These are phyloP conservation scores for Fusarium pseudograminearum DNA, from an alignment of 2,329 filamentous ascomycete genomes.

Conservation along the genomic window DNA sequence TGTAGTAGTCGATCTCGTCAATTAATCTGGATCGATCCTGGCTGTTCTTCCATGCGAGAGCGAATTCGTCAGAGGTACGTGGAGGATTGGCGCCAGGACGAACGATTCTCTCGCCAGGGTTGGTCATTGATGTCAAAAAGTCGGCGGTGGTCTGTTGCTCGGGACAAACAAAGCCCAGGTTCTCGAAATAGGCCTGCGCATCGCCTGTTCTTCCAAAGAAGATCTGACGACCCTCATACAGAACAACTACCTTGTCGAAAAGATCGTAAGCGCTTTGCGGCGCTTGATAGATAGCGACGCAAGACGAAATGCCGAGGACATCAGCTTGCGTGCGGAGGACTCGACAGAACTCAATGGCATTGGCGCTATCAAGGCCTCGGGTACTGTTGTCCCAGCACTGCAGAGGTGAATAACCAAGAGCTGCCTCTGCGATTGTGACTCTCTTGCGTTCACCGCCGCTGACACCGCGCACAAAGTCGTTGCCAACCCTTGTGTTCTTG, in stretches of 20 bases:
- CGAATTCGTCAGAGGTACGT: slow-evolving; percentile 53
- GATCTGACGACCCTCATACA: slow-evolving; percentile 76
- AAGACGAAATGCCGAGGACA: slow-evolving; percentile 67
- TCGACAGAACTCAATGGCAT: slow-evolving; percentile 74
- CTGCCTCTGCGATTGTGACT: slow-evolving; percentile 53
- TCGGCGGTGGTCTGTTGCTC: slow-evolving; percentile 73
- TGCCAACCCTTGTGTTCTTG: slow-evolving; percentile 74
- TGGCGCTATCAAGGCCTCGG: slow-evolving; percentile 72
- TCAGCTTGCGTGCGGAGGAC: slow-evolving; percentile 70
- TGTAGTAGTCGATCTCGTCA: slow-evolving; percentile 49
- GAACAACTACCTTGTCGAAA: slow-evolving; percentile 76
- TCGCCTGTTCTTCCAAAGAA: slow-evolving; percentile 52
- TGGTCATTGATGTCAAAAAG: slow-evolving; percentile 70
- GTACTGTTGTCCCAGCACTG: slow-evolving; percentile 81
- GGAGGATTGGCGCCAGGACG: slow-evolving; percentile 50
- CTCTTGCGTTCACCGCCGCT: slow-evolving; percentile 64
- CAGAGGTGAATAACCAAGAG: slow-evolving; percentile 55
- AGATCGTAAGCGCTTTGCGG: slow-evolving; percentile 55
- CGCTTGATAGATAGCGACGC: slow-evolving; percentile 74
- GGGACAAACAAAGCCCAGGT: slow-evolving; percentile 67
- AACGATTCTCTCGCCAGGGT: slow-evolving; percentile 50
- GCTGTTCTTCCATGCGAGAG: slow-evolving; percentile 49
- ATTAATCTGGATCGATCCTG: slow-evolving; percentile 42
- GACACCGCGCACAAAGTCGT: slow-evolving; percentile 72
- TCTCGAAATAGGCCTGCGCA: slow-evolving; percentile 45